Percentiles rank a stretch among this genome's conserved stretches.
Evolutionary conservation across 768 basidiomycete species (phyloP).

Genomic region (Agrocybe pediades): DNA sequence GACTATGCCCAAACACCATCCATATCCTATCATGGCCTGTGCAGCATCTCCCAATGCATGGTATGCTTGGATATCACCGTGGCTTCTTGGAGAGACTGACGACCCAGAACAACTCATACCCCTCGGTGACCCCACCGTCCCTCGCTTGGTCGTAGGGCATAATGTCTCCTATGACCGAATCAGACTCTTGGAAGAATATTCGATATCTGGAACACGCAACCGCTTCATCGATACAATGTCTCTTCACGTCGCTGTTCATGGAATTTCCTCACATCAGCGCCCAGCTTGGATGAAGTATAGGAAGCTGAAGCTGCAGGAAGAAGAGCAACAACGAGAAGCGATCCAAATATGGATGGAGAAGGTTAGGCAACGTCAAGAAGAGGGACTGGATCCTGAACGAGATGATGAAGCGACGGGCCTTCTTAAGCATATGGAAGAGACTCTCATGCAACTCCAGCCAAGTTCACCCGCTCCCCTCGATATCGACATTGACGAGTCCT

Average conservation of each 20-base stretch:
- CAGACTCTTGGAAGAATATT: slow-evolving; percentile 83
- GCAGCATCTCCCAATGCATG: slow-evolving; percentile 83
- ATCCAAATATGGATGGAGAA: slow-evolving; percentile 49
- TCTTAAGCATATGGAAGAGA: slow-evolving; percentile 40
- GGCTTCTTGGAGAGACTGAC: slow-evolving; percentile 68
- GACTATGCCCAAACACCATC: slow-evolving; percentile 81
- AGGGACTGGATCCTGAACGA: slow-evolving; percentile 48
- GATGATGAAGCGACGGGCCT: slow-evolving; percentile 40
- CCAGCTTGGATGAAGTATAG: slow-evolving; percentile 90
- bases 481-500: slow-evolving; percentile 21
- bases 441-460: slow-evolving; percentile 28
- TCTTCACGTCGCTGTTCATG: slow-evolving; percentile 89
- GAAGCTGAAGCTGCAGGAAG: slow-evolving; percentile 62
- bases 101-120: slow-evolving; percentile 73
- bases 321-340: slow-evolving; percentile 62
- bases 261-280: slow-evolving; percentile 93
- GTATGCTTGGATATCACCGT: slow-evolving; percentile 97
- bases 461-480: slow-evolving; percentile 2
- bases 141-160: slow-evolving; percentile 85
- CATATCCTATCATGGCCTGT: slow-evolving; percentile 86
- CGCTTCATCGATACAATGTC: slow-evolving; percentile 95
- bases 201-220: slow-evolving; percentile 60
- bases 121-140: slow-evolving; percentile 52
- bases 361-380: slow-evolving; percentile 49
- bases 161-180: slow-evolving; percentile 94